Base-by-base conservation (phyloP, 371 early-diverging fungal species). In the Rhizopus sp. region DNA sequence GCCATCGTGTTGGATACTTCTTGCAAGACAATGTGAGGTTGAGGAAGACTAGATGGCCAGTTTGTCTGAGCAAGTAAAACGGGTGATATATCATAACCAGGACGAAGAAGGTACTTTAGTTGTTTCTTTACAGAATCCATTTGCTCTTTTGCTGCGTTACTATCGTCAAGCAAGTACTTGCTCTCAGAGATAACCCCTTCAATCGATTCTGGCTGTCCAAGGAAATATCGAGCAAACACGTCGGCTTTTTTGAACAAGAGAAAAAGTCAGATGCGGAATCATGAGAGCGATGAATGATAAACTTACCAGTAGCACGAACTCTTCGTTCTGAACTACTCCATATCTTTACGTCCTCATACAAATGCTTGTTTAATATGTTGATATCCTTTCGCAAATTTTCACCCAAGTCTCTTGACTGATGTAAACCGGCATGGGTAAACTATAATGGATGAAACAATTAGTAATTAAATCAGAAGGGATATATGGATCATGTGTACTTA, bases 391-490 rank as follows among this genome's bases (percentile, higher is more conserved):
- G 81, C 62, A 97, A 73, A 63, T 91, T 93, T 56, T 94, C 94
- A 12, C 93, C 98, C 51, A 97, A 66, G 63, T 97, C 97, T 57
- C 87, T 82, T 7, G 94, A 86, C 69, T 98, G 98, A 62, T 91
- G 88, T 5, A 80, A 72, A 12, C 96, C 97, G 3, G 96, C 95
- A 64, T 98, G 98, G 0, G 98, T 98, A 69, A 95, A 95, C 78
- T 87, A 70, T 32, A 59, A 53, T n/a, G 13, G 15, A 37, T 23
- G 23, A 23, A 23, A 23, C 23, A 23, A 23, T 23, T 23, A 23
- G 2, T 23, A 23, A 23, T 23, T 23, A 23, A 23, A 23, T 32
- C 12, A 46, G 30, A 29, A 50, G 38, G 33, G 32, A 12, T 30
- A 16, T 9, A 7, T 38, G 5, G 34, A 16, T 16, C 3, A 10